A percentile compares a stretch with the other conserved stretches of the same genome.
Evolutionary conservation across 352 stramenopile genomes (phyloP).

Genomic region (Pythium dissimile): DNA sequence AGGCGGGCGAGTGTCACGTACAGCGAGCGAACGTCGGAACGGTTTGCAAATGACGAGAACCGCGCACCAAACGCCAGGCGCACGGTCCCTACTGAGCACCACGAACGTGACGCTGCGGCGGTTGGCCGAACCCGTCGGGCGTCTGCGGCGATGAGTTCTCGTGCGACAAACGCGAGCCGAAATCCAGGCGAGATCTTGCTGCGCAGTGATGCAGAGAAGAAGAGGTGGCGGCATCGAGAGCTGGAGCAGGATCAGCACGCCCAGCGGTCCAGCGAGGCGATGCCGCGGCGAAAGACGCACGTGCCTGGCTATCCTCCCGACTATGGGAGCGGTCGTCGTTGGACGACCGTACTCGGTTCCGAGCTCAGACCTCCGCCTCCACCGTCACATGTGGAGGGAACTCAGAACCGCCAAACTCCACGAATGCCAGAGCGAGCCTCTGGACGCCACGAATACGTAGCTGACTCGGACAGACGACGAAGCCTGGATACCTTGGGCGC

Average conservation of each 20-base stretch:
- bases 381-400: background rate
- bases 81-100: background rate
- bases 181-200: conserved; percentile 23
- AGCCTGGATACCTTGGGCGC: too few relatives aligned
- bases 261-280: background rate
- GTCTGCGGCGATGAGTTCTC: background rate
- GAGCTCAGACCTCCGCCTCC: conserved; percentile 8
- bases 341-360: conserved; percentile 17
- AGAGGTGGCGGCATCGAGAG: conserved; percentile 17
- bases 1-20: background rate
- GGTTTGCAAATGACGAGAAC: conserved; percentile 12
- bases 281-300: conserved; percentile 1
- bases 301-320: background rate
- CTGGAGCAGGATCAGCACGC: conserved; percentile 7
- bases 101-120: background rate
- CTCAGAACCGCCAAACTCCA: background rate
- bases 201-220: conserved; percentile 11
- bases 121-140: conserved; percentile 6
- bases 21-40: background rate
- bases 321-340: background rate
- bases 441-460: too few relatives aligned
- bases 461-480: too few relatives aligned
- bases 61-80: background rate
- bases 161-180: conserved; percentile 10
- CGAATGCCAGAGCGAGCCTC: too few relatives aligned